Percentiles rank a stretch among this genome's conserved stretches.
Conservation (phyloP, 2,329 filamentous ascomycete genomes). For the Verruconis gallopava region DNA sequence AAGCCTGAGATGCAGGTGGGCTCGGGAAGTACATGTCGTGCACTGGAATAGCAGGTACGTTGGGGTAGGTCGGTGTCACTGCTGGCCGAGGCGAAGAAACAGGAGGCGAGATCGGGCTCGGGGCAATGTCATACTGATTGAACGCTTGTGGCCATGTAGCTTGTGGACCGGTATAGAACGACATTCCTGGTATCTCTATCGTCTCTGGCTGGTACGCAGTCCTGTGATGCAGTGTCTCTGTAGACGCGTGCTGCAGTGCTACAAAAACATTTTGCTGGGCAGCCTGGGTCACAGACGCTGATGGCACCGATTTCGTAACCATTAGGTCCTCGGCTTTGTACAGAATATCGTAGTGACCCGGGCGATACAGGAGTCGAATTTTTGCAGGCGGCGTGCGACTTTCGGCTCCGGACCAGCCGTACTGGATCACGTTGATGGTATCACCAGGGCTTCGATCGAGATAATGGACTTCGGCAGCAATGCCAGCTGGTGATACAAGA, state of each 20-base stretch:
- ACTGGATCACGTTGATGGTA: conserved; percentile 46
- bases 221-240: conserved; percentile 15
- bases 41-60: conserved; percentile 19
- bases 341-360: conserved; percentile 88
- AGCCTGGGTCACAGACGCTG: not conserved
- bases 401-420: not conserved
- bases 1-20: conserved; percentile 1
- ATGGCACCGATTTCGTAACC: not conserved
- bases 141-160: conserved; percentile 15
- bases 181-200: conserved; percentile 9
- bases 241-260: conserved; percentile 15
- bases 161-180: conserved; percentile 3
- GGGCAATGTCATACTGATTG: conserved; percentile 23
- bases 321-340: conserved; percentile 53
- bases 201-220: conserved; percentile 14
- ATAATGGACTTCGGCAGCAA: conserved; percentile 80
- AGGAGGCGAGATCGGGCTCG: conserved; percentile 16
- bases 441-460: conserved; percentile 73
- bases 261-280: conserved; percentile 8
- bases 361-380: conserved; percentile 54
- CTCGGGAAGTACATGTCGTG: conserved; percentile 17
- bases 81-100: conserved; percentile 2
- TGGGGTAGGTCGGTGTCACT: conserved; percentile 11
- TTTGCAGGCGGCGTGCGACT: conserved; percentile 42
- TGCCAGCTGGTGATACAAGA: conserved; percentile 63